A percentile compares a stretch with the other conserved stretches of the same genome.
Evolutionary conservation across 2,329 filamentous ascomycete genomes (phyloP).

Genomic region (Meredithiella fracta): DNA sequence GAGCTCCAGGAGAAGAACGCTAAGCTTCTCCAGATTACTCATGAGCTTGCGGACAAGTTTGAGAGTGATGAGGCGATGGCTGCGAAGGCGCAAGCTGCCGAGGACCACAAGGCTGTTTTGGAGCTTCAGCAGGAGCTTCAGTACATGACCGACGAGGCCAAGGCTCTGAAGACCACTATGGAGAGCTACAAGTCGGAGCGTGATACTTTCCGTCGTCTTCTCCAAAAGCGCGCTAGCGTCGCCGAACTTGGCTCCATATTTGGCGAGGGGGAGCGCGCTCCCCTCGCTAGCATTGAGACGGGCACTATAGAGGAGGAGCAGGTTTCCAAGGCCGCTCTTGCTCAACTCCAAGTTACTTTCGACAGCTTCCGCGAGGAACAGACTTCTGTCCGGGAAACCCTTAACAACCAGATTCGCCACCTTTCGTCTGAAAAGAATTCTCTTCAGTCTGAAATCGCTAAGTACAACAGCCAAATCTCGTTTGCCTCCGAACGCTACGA

Average conservation of each 20-base stretch:
- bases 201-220: constrained; percentile 92
- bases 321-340: constrained; percentile 48
- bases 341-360: constrained; percentile 77
- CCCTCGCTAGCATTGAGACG: constrained; percentile 42
- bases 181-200: constrained; percentile 91
- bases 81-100: constrained; percentile 43
- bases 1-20: constrained; percentile 81
- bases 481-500: constrained; percentile 72
- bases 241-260: constrained; percentile 52
- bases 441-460: constrained; percentile 67
- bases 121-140: constrained; percentile 55
- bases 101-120: constrained; percentile 57
- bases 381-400: constrained; percentile 58
- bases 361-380: constrained; percentile 81
- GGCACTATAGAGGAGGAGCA: constrained; percentile 46
- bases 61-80: constrained; percentile 74
- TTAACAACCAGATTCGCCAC: constrained; percentile 71
- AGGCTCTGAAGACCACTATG: constrained; percentile 63
- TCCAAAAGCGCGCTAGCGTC: constrained; percentile 51
- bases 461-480: constrained; percentile 62
- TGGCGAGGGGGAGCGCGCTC: constrained; percentile 39
- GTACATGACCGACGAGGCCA: constrained; percentile 67
- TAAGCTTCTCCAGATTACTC: constrained; percentile 64
- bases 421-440: constrained; percentile 68
- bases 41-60: constrained; percentile 73